Base-by-base conservation (phyloP, 768 basidiomycete genomes). In the Mycena alexandri region DNA sequence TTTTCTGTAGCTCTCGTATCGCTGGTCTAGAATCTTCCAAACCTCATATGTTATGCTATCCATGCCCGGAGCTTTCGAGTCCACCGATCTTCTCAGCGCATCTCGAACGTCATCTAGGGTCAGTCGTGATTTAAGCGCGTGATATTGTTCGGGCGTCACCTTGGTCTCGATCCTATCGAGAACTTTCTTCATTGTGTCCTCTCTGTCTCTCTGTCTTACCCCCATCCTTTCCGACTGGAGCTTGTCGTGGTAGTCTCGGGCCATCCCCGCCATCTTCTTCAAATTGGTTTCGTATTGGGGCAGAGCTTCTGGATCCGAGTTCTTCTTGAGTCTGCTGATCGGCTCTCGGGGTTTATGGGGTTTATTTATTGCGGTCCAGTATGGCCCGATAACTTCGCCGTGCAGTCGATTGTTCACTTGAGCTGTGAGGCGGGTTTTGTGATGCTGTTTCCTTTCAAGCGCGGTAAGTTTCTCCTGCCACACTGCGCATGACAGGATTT, bases 331-430 rank as follows among this genome's bases (percentile, higher is more conserved):
- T 41, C 0, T 58, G 63, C 13, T 14, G 16, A 43, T 43, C 19
- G 14, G 13, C 14, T 43, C 19, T 14, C 43, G 7, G 43, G 43
- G 43, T 17, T 43, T 43, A 13, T 43, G 43, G 5, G 13, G 14
- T 43, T 8, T 17, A 13, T 43, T 43, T 43, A 43, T 43, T 13
- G 14, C 7, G 5, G 43, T 43, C 43, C 43, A 43, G 14, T 43
- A 43, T 13, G 14, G 19, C 19, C 58, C 29, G 19, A 60, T 60
- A 2, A 60, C 42, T 34, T 60, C 58, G 7, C 58, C 58, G 19
- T 47, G 24, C 17, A 60, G 14, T 22, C 58, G 22, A 43, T 60
- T 48, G 4, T 14, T 22, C 10, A 60, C 25, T 36, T 47, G 44
- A 4, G 58, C 21, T 22, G 43, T 25, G 13, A 47, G 34, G 3